Percentiles rank a stretch among this genome's conserved stretches.
phyloP scores from a whole-genome alignment of 2,329 filamentous ascomycete species.

The Hirsutella minnesotensis region DNA sequence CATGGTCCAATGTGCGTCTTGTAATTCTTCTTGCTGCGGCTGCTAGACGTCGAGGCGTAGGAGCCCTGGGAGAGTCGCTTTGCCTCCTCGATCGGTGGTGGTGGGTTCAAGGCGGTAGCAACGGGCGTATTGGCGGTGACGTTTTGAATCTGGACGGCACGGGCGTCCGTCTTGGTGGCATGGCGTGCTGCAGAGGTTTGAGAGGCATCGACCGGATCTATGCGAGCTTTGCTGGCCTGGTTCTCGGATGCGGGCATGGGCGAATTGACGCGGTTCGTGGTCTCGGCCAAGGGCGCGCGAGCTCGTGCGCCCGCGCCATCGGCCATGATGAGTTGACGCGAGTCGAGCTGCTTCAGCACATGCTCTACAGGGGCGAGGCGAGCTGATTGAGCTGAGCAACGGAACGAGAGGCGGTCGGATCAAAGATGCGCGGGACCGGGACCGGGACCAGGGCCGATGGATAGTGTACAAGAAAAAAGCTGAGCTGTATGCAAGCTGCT shows the following conservation, averaged over 20 bases:
- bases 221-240: slow-evolving; percentile 17
- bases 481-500: too few species aligned
- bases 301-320: slow-evolving; percentile 17
- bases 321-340: slow-evolving; percentile 14
- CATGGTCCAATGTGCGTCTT: slow-evolving; percentile 85
- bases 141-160: not conserved
- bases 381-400: not conserved
- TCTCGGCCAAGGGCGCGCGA: slow-evolving; percentile 34
- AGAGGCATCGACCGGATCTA: slow-evolving; percentile 11
- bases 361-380: slow-evolving; percentile 14
- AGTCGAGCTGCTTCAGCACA: slow-evolving; percentile 19
- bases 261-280: slow-evolving; percentile 34
- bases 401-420: not conserved
- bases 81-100: slow-evolving; percentile 18
- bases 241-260: slow-evolving; percentile 16
- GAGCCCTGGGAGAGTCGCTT: slow-evolving; percentile 28
- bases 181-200: slow-evolving; percentile 3
- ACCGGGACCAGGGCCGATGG: too few species aligned
- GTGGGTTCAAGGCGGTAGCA: slow-evolving; percentile 13
- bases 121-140: slow-evolving; percentile 8
- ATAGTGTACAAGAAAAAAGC: too few species aligned
- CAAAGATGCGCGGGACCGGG: not conserved
- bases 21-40: slow-evolving; percentile 28
- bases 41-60: slow-evolving; percentile 27
- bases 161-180: slow-evolving; percentile 1